Conservation (phyloP, 306 rosid species). For the Spatholobus suberectus region DNA sequence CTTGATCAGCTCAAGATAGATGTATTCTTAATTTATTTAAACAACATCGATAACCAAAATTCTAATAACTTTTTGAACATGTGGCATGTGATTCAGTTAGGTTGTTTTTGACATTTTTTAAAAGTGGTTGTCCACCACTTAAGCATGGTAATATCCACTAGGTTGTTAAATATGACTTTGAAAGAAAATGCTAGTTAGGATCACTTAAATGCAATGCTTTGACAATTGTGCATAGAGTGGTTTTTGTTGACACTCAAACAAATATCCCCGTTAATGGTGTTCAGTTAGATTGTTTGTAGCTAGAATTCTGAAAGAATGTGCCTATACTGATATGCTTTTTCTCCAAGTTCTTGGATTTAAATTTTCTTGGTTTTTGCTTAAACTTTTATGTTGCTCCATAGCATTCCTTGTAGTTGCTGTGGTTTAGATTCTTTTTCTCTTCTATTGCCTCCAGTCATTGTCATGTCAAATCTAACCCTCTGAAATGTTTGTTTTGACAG, state of each 20-base stretch:
- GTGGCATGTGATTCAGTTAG: constrained; percentile 10
- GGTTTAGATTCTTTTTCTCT: constrained; percentile 16
- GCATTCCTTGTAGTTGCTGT: constrained; percentile 35
- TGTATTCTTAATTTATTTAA: not conserved
- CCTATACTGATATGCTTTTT: not conserved
- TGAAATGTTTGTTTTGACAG: constrained; percentile 59
- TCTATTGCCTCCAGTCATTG: not conserved
- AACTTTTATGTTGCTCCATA: constrained; percentile 24
- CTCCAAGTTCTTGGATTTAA: constrained; percentile 9
- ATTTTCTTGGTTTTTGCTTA: constrained; percentile 10
- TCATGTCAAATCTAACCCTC: constrained; percentile 41
- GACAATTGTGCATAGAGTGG: not conserved
- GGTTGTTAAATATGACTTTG: constrained; percentile 16
- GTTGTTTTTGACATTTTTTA: constrained; percentile 1
- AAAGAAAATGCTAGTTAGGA: constrained; percentile 15
- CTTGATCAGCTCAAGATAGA: constrained; percentile 18
- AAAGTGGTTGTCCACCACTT: not conserved
- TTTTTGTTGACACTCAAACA: not conserved
- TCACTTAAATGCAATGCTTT: not conserved
- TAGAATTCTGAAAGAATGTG: constrained; percentile 12
- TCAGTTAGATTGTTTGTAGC: constrained; percentile 24
- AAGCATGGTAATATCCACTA: not conserved
- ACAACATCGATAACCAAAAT: not conserved
- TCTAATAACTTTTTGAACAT: constrained; percentile 5
- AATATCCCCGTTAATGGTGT: not conserved